Base-by-base conservation (phyloP, 768 basidiomycete species). In the Amanita pseudoporphyria region DNA sequence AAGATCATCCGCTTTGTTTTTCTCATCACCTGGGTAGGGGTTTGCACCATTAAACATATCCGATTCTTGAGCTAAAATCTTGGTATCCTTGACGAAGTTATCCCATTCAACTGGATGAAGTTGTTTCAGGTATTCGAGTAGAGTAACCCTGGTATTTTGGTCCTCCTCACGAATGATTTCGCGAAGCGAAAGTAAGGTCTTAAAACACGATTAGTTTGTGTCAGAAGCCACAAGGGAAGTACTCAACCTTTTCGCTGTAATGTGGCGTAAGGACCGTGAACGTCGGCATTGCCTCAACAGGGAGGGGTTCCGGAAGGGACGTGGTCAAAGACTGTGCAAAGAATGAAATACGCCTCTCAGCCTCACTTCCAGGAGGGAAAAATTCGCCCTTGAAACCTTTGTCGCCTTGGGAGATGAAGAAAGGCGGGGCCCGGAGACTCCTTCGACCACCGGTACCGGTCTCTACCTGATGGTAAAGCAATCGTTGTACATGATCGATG, bases 131-230 rank as follows among this genome's bases (percentile, higher is more conserved):
- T 99, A 99, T 67, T 99, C 96, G 49, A 99, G 77, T 19, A 97
- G 73, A 6, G 96, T 99, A 50, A 99, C 96, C 3, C 96, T 89
- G 6, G 95, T 97, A 62, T 80, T 95, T 62, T 87, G 84, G 60
- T 98, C 94, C 63, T 98, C 94, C 65, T 99, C 96, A 49, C 95
- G 81, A 55, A 99, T 99, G 58, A 99, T 99, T 68, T 99, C 96
- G 42, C 96, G 81, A 33, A 99, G 77, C n/a, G n/a, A n/a, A n/a
- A 99, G 77, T 43, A 99, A 71, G 55, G 97, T 98, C 89, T 87
- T 56, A 18, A 50, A 9, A 53, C 44, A 49, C 46, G 45, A n/a
- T 54, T 39, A 57, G 45, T 52, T 38, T 42, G 19, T 16, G 28
- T 21, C 52, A 28, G 47, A 2, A 28, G 14, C 7, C 40, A 31